Evolutionary conservation across 257 asterid genomes (phyloP).

Genomic region (Schizonepeta tenuifolia): DNA sequence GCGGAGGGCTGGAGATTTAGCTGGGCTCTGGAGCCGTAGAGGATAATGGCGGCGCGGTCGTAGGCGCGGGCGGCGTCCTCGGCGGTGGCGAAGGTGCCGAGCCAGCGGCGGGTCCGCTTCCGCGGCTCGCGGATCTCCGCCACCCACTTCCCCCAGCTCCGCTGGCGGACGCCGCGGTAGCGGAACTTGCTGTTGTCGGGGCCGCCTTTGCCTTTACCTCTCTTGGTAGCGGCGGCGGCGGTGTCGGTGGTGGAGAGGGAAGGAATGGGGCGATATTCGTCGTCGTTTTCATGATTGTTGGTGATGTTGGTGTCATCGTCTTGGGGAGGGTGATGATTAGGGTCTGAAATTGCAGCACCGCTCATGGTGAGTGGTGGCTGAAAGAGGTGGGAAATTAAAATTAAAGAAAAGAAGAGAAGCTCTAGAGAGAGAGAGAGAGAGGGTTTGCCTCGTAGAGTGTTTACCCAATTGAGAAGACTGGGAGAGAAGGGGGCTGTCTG

Average conservation of each 20-base stretch:
- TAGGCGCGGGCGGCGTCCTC: slow-evolving; percentile 99
- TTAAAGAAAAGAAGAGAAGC: slow-evolving; percentile 21
- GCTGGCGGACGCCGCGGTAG: slow-evolving; percentile 83
- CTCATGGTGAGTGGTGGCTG: slow-evolving; percentile 60
- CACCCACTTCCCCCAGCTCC: slow-evolving; percentile 99
- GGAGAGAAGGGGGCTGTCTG: slow-evolving; percentile 2
- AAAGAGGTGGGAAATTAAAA: slow-evolving; percentile 39
- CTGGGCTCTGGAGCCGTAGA: slow-evolving; percentile 81
- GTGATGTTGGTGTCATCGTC: background rate
- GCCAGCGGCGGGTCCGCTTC: slow-evolving; percentile 81
- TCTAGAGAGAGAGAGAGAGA: background rate
- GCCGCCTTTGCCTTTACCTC: slow-evolving; percentile 75
- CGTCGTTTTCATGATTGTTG: background rate
- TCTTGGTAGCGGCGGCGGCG: slow-evolving; percentile 8
- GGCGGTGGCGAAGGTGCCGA: slow-evolving; percentile 88
- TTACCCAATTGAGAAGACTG: slow-evolving; percentile 60
- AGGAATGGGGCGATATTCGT: background rate
- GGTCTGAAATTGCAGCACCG: slow-evolving; percentile 50
- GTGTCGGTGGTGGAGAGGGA: slow-evolving; percentile 25
- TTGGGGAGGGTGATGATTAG: slow-evolving; percentile 42
- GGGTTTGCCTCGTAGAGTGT: slow-evolving; percentile 52
- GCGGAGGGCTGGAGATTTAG: slow-evolving; percentile 71
- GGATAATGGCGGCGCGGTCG: slow-evolving; percentile 84
- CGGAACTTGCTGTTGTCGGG: slow-evolving; percentile 85
- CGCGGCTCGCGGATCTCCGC: slow-evolving; percentile 97